Conservation (phyloP, 1,284 basidiomycete species). For the Phlebopus sp. region DNA sequence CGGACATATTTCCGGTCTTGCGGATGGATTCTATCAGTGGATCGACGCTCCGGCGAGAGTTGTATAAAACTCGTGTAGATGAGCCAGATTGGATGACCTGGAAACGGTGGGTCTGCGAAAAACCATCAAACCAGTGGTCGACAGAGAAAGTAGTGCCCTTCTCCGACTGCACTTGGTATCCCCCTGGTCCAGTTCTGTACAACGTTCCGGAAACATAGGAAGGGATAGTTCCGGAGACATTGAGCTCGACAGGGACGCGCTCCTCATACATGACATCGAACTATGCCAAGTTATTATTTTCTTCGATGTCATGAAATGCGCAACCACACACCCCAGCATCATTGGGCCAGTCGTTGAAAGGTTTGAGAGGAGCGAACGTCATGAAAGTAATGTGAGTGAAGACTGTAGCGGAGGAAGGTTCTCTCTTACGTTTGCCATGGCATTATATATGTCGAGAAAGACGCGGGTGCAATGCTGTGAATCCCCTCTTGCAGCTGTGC, state of each 20-base stretch:
- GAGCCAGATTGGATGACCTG: slow-evolving; percentile 26
- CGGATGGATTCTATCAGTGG: slow-evolving; percentile 28
- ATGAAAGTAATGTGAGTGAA: slow-evolving; percentile 12
- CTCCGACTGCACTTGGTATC: slow-evolving; percentile 20
- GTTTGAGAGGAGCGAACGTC: slow-evolving; percentile 3
- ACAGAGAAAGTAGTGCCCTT: slow-evolving; percentile 19
- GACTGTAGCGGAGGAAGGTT: background rate
- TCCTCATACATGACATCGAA: slow-evolving; percentile 32
- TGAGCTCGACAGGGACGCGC: slow-evolving; percentile 26
- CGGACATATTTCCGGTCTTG: slow-evolving; percentile 18
- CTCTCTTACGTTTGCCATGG: background rate
- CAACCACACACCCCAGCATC: slow-evolving; percentile 24
- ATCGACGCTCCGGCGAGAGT: slow-evolving; percentile 26
- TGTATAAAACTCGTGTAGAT: slow-evolving; percentile 27
- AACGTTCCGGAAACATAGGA: slow-evolving; percentile 30
- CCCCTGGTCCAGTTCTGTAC: slow-evolving; percentile 29
- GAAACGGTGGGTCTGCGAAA: slow-evolving; percentile 33
- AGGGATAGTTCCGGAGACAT: slow-evolving; percentile 27
- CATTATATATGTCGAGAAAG: background rate
- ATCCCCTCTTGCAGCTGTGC: no score
- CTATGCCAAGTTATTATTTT: slow-evolving; percentile 15
- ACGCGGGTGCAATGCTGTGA: no score
- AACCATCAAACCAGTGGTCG: slow-evolving; percentile 32
- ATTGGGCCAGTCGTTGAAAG: slow-evolving; percentile 32
- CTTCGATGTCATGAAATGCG: background rate